A percentile compares a stretch with the other conserved stretches of the same genome.
Evolutionary conservation across 106 monocot genomes (phyloP).

Genomic region (Gastrodia elata): DNA sequence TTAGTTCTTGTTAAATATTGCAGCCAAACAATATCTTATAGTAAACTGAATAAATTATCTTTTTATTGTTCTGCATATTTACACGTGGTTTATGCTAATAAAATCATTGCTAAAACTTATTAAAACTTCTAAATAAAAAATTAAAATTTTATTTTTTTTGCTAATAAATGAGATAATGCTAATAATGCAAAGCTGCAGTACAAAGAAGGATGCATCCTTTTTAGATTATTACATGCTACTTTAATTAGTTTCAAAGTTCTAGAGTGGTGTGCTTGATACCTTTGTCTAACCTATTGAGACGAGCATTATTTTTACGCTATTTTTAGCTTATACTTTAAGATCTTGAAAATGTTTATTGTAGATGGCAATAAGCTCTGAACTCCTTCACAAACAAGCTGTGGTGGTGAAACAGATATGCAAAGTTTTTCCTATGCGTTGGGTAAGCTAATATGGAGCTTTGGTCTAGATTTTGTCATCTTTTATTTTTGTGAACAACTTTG

Average conservation of each 20-base stretch:
- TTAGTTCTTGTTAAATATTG: neutral
- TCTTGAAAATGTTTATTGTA: slow-evolving; percentile 20
- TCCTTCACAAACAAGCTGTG: slow-evolving; percentile 67
- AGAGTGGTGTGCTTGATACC: neutral
- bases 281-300: neutral
- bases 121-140: neutral
- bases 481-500: neutral
- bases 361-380: slow-evolving; percentile 83
- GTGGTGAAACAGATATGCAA: slow-evolving; percentile 69
- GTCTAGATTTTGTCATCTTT: neutral
- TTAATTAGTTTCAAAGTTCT: neutral
- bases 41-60: neutral
- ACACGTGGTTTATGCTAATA: neutral
- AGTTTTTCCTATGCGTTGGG: slow-evolving; percentile 78
- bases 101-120: neutral
- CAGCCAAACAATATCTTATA: no score
- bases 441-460: slow-evolving; percentile 26
- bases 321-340: slow-evolving; percentile 4
- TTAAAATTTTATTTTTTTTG: neutral
- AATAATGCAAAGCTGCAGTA: neutral
- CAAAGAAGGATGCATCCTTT: neutral
- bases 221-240: neutral
- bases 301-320: neutral
- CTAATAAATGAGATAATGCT: neutral
- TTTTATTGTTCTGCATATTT: neutral